Percentiles rank a stretch among this genome's conserved stretches.
Evolutionary conservation across 192 early-diverging fungal species (phyloP).

Genomic region (Linnemannia hyalina): DNA sequence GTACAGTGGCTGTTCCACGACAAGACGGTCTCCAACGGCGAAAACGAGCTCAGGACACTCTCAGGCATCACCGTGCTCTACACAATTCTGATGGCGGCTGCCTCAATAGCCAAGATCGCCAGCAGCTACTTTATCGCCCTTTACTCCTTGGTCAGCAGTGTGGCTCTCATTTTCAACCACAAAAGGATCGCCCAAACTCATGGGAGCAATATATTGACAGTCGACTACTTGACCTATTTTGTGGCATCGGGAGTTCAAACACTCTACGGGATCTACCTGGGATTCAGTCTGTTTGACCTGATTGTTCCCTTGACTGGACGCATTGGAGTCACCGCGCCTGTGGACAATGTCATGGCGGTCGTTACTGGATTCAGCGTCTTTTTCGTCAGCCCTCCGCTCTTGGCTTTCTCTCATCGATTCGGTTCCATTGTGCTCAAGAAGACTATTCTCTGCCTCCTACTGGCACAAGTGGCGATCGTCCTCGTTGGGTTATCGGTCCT

Average conservation of each 20-base stretch:
- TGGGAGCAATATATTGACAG: slow-evolving; percentile 3
- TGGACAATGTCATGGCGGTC: slow-evolving; percentile 72
- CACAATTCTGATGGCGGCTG: slow-evolving; percentile 14
- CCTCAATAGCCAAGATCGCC: slow-evolving; percentile 51
- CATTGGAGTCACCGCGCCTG: slow-evolving; percentile 73
- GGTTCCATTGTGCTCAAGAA: slow-evolving; percentile 48
- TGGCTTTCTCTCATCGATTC: slow-evolving; percentile 70
- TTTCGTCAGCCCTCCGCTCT: slow-evolving; percentile 56
- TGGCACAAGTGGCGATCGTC: slow-evolving; percentile 54
- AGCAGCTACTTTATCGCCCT: slow-evolving; percentile 64
- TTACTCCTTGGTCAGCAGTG: slow-evolving; percentile 37
- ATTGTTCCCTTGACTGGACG: slow-evolving; percentile 80
- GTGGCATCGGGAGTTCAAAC: slow-evolving; percentile 41
- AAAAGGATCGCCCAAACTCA: neutral
- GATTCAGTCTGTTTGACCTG: slow-evolving; percentile 64
- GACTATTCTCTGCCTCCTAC: slow-evolving; percentile 34
- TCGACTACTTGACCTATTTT: slow-evolving; percentile 49
- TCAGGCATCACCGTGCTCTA: slow-evolving; percentile 27
- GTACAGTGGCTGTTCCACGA: slow-evolving; percentile 54
- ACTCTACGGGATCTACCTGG: slow-evolving; percentile 52
- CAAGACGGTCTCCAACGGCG: slow-evolving; percentile 1
- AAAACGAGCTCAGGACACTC: slow-evolving; percentile 28
- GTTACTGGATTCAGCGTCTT: slow-evolving; percentile 65
- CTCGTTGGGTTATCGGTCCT: slow-evolving; percentile 25
- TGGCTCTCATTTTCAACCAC: slow-evolving; percentile 52